Base-by-base conservation (phyloP, 2,329 filamentous ascomycete species). In the Microsporum audouinii region DNA sequence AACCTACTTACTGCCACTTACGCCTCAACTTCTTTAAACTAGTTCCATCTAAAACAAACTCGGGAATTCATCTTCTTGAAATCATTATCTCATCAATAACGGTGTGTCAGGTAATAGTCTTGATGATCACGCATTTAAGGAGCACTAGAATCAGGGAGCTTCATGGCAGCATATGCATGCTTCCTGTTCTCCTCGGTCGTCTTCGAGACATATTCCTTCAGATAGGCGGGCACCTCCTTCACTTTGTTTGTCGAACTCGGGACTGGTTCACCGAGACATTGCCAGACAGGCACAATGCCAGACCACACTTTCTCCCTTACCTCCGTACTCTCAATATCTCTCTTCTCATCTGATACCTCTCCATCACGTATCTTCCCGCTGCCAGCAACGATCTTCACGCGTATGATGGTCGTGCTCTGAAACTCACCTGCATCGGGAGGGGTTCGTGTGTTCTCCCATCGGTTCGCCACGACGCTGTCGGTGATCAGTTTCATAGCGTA, bases 401-500 rank as follows among this genome's bases (percentile, higher is more conserved):
- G 84, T 61, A 95, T 75, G 45, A 95, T 84, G 49, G 83, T 82
- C 0, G 89, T 95, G 62, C 82, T 85, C 63, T 84, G 83, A 78
- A 94, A 82, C 78, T 95, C 90, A 8, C 85, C 83, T 55, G 79
- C 79, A 51, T 84, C 87, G 0, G 89, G 88, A 3, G 89, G 88
- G 4, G 84, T 76, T 2, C 90, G 82, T 14, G 83, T 83, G 68
- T 87, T 78, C 17, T 79, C 77, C 84, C 88, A 95, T 3, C 89
- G 83, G 10, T 79, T 77, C 0, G 84, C 79, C 1, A 92, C 80
- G 10, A 92, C 84, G 41, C 81, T 80, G 71, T 95, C 81, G 1
- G 89, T 95, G 70, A 95, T 87, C 61, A 88, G 77, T 67, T 85
- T 76, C 84, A 95, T 87, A 5, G 89, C 89, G 75, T 83, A 94